Percentiles rank a stretch among this genome's conserved stretches.
Conservation (phyloP, 139 green algal species). For the Closterium sp. region DNA sequence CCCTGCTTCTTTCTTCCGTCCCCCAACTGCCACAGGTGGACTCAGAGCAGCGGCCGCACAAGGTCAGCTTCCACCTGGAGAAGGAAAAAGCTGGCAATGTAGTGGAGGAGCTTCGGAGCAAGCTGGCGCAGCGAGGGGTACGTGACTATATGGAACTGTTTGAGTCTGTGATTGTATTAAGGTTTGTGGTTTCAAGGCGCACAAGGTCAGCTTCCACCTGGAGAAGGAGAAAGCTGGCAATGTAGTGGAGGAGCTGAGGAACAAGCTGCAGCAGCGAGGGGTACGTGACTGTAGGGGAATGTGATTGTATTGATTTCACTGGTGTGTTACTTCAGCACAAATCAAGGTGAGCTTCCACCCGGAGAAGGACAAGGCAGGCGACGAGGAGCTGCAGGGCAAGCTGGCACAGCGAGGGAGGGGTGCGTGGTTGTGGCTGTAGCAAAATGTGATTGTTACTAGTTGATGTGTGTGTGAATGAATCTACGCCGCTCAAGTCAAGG, state of each 20-base stretch:
- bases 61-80: constrained; percentile 78
- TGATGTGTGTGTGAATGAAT: too few relatives aligned
- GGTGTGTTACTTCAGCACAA: too few relatives aligned
- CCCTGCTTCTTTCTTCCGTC: background rate
- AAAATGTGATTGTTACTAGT: too few relatives aligned
- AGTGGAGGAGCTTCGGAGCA: constrained; percentile 9
- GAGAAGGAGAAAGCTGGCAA: constrained; percentile 7
- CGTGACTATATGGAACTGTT: too few relatives aligned
- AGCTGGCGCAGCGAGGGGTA: background rate
- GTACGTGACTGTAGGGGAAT: background rate
- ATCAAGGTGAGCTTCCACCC: too few relatives aligned
- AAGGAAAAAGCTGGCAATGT: constrained; percentile 18
- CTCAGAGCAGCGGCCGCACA: constrained; percentile 85
- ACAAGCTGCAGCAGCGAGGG: background rate
- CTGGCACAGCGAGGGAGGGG: too few relatives aligned
- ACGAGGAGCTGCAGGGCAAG: too few relatives aligned
- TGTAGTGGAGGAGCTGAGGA: constrained; percentile 19
- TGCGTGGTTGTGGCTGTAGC: too few relatives aligned
- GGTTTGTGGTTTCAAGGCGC: constrained; percentile 80
- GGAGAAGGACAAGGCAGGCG: too few relatives aligned
- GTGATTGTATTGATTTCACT: too few relatives aligned
- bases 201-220: constrained; percentile 87
- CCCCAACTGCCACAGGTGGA: constrained; percentile 61
- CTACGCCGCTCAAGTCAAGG: too few relatives aligned
- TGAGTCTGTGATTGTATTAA: constrained; percentile 51